Conservation (phyloP, 2,329 filamentous ascomycete genomes). For the Fusarium tuaranense region DNA sequence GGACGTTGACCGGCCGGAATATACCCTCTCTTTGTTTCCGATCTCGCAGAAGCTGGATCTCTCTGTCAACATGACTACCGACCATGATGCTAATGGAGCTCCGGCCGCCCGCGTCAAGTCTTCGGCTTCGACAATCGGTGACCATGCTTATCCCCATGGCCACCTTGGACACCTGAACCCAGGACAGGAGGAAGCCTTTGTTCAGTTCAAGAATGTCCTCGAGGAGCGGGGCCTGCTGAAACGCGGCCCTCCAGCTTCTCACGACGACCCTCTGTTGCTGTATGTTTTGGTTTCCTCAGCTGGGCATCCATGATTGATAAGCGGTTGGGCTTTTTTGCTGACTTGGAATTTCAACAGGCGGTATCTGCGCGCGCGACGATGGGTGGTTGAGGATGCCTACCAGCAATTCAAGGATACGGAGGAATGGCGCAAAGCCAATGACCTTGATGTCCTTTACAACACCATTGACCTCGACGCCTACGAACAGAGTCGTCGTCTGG, state of each 20-base stretch:
- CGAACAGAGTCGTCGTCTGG: constrained; percentile 81
- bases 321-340: constrained; percentile 16
- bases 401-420: constrained; percentile 90
- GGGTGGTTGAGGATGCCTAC: constrained; percentile 81
- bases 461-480: constrained; percentile 89
- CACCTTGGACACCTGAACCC: constrained; percentile 82
- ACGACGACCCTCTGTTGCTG: constrained; percentile 81
- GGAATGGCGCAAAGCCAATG: constrained; percentile 84
- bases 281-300: constrained; percentile 53
- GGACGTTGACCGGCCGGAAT: constrained; percentile 13
- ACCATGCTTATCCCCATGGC: constrained; percentile 75
- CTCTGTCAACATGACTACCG: constrained; percentile 41
- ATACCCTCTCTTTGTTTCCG: constrained; percentile 7
- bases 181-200: constrained; percentile 75
- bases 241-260: constrained; percentile 67
- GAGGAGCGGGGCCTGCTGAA: constrained; percentile 74
- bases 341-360: constrained; percentile 66
- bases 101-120: constrained; percentile 46
- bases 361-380: constrained; percentile 87
- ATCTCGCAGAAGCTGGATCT: background rate
- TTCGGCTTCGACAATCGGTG: constrained; percentile 46
- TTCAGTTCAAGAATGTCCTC: constrained; percentile 77
- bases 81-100: constrained; percentile 39
- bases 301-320: constrained; percentile 3
- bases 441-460: constrained; percentile 83